Conservation (phyloP, 2,329 filamentous ascomycete genomes). For the Thielaviopsis punctulata region DNA sequence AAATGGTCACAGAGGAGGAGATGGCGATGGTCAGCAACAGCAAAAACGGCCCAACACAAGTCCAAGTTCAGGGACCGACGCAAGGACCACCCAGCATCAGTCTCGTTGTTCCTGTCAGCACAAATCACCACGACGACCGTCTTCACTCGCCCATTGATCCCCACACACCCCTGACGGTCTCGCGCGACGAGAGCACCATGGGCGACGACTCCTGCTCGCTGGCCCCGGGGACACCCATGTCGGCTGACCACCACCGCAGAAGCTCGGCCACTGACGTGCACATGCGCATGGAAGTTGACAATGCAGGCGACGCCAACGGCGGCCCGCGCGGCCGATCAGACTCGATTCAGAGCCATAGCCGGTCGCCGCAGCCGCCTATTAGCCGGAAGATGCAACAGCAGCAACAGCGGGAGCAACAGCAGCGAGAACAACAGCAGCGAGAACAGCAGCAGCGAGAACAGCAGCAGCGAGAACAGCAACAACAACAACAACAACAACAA, state of each 20-base stretch:
- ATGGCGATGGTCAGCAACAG: constrained; percentile 15
- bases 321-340: neutral
- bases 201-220: constrained; percentile 10
- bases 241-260: constrained; percentile 7
- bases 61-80: neutral
- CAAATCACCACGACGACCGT: constrained; percentile 9
- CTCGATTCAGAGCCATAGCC: constrained; percentile 7
- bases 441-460: neutral
- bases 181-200: constrained; percentile 7
- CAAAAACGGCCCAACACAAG: neutral
- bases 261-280: constrained; percentile 1
- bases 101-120: constrained; percentile 7
- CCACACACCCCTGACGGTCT: constrained; percentile 7
- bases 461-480: neutral
- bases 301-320: neutral
- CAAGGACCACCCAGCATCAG: constrained; percentile 2
- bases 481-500: neutral
- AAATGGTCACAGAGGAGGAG: constrained; percentile 60
- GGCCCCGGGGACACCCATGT: constrained; percentile 7
- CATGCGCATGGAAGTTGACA: constrained; percentile 10
- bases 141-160: constrained; percentile 10
- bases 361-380: constrained; percentile 5
- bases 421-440: neutral
- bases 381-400: neutral
- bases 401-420: too few relatives aligned